Percentiles rank a stretch among this genome's conserved stretches.
Evolutionary conservation across 768 basidiomycete species (phyloP).

Genomic region (Wakefieldia striispora): DNA sequence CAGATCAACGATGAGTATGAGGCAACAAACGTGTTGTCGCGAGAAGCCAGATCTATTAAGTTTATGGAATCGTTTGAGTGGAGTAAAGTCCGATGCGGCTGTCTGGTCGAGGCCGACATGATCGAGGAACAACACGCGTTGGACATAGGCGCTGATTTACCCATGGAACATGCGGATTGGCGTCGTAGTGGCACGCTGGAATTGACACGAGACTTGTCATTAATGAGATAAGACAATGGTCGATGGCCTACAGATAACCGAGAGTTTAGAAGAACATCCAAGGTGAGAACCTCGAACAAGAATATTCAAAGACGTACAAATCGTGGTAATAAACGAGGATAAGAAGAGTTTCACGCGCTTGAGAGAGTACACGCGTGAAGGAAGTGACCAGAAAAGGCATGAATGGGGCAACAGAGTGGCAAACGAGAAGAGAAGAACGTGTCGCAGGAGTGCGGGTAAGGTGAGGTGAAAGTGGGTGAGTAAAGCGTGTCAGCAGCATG

Average conservation of each 20-base stretch:
- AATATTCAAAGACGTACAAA: constrained; percentile 33
- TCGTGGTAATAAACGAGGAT: constrained; percentile 23
- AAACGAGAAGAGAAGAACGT: constrained; percentile 53
- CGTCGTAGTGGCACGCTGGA: constrained; percentile 28
- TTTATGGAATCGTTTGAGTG: constrained; percentile 61
- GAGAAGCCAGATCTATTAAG: constrained; percentile 65
- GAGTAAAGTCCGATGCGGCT: constrained; percentile 61
- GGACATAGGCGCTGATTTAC: constrained; percentile 49
- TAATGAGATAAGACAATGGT: constrained; percentile 17
- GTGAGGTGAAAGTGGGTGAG: constrained; percentile 38
- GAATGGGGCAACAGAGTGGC: constrained; percentile 50
- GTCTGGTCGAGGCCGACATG: constrained; percentile 54
- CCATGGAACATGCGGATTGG: constrained; percentile 36
- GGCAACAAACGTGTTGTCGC: constrained; percentile 66
- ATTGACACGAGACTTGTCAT: constrained; percentile 30
- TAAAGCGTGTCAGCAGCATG: constrained; percentile 65
- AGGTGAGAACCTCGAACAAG: constrained; percentile 29
- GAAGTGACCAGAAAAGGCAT: constrained; percentile 58
- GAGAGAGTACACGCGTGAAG: constrained; percentile 31
- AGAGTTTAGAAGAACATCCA: constrained; percentile 11
- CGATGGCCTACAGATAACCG: constrained; percentile 27
- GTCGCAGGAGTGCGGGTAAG: constrained; percentile 65
- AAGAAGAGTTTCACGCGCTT: constrained; percentile 30
- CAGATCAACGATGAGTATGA: constrained; percentile 68
- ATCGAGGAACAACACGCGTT: constrained; percentile 72